Evolutionary conservation across 2,329 filamentous ascomycete species (phyloP), one percentile per base, ranked within the genome.

Genomic region (Exserohilum rostratum): DNA sequence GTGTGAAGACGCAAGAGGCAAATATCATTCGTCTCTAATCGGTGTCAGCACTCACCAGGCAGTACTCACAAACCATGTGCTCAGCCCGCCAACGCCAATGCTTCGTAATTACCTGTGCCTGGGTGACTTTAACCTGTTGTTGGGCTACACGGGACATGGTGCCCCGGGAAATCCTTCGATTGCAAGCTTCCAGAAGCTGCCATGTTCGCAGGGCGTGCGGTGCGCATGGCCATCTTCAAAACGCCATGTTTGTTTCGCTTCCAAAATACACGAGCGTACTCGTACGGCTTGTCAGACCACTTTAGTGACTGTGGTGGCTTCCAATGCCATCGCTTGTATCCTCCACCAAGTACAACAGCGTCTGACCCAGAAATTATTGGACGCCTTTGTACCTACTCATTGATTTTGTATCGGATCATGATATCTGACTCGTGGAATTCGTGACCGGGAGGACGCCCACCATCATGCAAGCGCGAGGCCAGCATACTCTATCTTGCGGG

Each of bases 171-270:
- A n/a, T 17, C 31, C 53, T 60, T 60, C 53, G 37, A 52, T 45
- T 37, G 46, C 55, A 51, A 48, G 20, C 46, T 62, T 65, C 56
- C 44, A 56, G 57, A 62, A 61, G 45, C 17, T 44, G 46, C 47
- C 22, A 34, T 44, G 38, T 33, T 20, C 52, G 39, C 3, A 30
- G 9, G 25, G 37, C 46, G 58, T 39, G 44, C 51, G 49, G 50
- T 57, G n/a, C n/a, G 43, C 30, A 46, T 43, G 40, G 37, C 17
- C 42, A 20, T 22, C 47, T 43, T 18, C 30, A 30, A n/a, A 46
- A 40, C 17, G 35, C 46, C 13, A 30, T 46, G 35, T 6, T 27
- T 35, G 34, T 39, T 34, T 37, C 22, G 30, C 15, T 15, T 9
- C 31, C 17, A 12, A 40, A 18, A 20, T 20, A 25, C 12, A 51